A percentile compares a stretch with the other conserved stretches of the same genome.
Evolutionary conservation across 441 rosid genomes (phyloP).

Genomic region (Flueggea neowawraea): DNA sequence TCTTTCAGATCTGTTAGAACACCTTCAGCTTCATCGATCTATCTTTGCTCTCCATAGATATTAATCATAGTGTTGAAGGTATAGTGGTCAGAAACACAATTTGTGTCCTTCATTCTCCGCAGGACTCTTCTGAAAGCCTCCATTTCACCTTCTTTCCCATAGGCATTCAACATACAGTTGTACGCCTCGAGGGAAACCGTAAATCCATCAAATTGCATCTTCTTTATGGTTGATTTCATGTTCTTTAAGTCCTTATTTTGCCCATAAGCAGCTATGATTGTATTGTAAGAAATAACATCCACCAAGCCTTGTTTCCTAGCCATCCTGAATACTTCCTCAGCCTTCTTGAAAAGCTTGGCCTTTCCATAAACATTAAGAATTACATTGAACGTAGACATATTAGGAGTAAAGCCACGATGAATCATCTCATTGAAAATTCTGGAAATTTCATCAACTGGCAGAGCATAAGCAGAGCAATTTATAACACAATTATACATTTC

Average conservation of each 20-base stretch:
- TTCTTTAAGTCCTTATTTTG: constrained; percentile 47
- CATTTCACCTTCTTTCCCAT: constrained; percentile 81
- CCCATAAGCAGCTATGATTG: constrained; percentile 76
- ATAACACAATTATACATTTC: constrained; percentile 80
- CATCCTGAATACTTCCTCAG: constrained; percentile 48
- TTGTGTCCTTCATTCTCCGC: constrained; percentile 63
- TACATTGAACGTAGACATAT: constrained; percentile 60
- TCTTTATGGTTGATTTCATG: constrained; percentile 56
- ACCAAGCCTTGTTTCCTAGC: constrained; percentile 64
- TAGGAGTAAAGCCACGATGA: constrained; percentile 60
- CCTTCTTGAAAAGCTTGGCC: constrained; percentile 73
- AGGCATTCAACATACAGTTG: constrained; percentile 79
- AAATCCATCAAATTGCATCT: constrained; percentile 89
- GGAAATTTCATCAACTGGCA: constrained; percentile 75
- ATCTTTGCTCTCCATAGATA: constrained; percentile 76
- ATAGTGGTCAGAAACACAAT: constrained; percentile 50
- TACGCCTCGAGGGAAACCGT: constrained; percentile 89
- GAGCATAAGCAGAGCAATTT: constrained; percentile 84
- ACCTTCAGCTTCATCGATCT: constrained; percentile 67
- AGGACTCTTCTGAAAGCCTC: constrained; percentile 64
- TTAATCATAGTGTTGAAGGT: constrained; percentile 88
- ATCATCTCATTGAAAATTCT: constrained; percentile 73
- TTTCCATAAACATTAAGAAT: constrained; percentile 85
- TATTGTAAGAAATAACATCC: constrained; percentile 83
- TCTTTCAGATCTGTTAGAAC: constrained; percentile 63